Conservation (phyloP, 2,329 filamentous ascomycete species). For the Simplicillium aogashimaense region DNA sequence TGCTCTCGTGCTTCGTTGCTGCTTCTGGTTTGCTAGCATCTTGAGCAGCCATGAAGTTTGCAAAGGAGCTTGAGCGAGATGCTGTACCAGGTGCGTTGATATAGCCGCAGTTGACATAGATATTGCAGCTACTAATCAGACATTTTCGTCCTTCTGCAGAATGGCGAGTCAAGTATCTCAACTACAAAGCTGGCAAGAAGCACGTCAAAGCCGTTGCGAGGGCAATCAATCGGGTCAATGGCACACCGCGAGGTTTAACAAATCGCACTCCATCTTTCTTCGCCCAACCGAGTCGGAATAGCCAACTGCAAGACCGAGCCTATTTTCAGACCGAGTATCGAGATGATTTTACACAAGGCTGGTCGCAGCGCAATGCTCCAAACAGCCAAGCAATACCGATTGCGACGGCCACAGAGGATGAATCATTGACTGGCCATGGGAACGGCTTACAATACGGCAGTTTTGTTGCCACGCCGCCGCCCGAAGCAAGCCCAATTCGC, state of each 20-base stretch:
- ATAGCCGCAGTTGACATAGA: neutral
- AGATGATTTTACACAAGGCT: conserved; percentile 1
- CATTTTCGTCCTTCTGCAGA: conserved; percentile 33
- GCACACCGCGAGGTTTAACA: conserved; percentile 33
- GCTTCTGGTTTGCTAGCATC: conserved; percentile 1
- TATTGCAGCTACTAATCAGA: neutral
- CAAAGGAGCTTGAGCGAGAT: conserved; percentile 75
- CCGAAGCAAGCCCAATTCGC: conserved; percentile 13
- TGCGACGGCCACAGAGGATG: conserved; percentile 22
- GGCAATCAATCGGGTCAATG: conserved; percentile 55
- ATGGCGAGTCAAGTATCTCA: conserved; percentile 88
- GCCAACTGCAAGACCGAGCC: conserved; percentile 5
- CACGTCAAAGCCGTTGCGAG: conserved; percentile 74
- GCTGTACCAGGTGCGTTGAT: conserved; percentile 63
- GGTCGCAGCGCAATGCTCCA: neutral
- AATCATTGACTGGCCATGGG: conserved; percentile 27
- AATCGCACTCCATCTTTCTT: conserved; percentile 21
- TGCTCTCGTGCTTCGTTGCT: conserved; percentile 5
- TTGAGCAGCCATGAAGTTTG: conserved; percentile 47
- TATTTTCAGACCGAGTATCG: neutral
- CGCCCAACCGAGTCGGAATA: conserved; percentile 11
- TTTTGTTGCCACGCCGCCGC: conserved; percentile 33
- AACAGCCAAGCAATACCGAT: conserved; percentile 6
- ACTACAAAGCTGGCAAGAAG: conserved; percentile 95
- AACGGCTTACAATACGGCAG: conserved; percentile 41